These are phyloP conservation scores for Linnemannia schmuckeri DNA, from an alignment of 192 early-diverging fungal genomes.

Conservation along the genomic window DNA sequence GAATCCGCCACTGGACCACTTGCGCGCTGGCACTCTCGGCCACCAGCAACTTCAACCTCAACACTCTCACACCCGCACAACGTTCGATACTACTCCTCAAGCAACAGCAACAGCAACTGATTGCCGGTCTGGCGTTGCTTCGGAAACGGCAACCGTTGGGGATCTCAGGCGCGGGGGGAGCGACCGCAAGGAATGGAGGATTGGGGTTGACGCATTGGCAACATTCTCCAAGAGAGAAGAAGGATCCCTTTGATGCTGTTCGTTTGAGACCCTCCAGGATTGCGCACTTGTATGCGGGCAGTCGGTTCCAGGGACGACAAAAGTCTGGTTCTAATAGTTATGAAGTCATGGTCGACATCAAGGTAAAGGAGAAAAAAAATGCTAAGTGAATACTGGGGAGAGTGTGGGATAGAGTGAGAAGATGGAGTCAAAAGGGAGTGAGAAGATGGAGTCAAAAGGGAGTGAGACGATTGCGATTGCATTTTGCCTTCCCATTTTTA, in stretches of 20 bases:
- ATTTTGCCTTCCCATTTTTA: neutral
- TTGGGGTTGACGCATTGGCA: neutral
- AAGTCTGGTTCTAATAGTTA: slow-evolving; percentile 72
- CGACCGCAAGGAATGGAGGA: neutral
- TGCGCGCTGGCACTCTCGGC: slow-evolving; percentile 11
- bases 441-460: neutral
- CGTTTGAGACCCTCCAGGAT: slow-evolving; percentile 46
- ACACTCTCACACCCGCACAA: neutral
- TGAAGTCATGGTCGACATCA: slow-evolving; percentile 79
- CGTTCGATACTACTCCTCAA: slow-evolving; percentile 5
- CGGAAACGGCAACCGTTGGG: neutral
- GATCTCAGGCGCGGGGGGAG: neutral
- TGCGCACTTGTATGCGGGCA: slow-evolving; percentile 71
- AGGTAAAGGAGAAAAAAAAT: slow-evolving; percentile 61
- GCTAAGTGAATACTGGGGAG: neutral
- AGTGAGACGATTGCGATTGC: neutral
- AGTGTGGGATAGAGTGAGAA: neutral
- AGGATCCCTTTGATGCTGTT: slow-evolving; percentile 31
- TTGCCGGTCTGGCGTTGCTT: slow-evolving; percentile 25
- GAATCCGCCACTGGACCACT: slow-evolving; percentile 26
- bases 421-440: neutral
- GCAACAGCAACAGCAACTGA: slow-evolving; percentile 20
- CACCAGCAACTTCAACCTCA: slow-evolving; percentile 1
- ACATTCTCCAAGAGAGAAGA: neutral
- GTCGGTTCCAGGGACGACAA: slow-evolving; percentile 77